phyloP scores from a whole-genome alignment of 2,329 filamentous ascomycete species.

The Penicillium sp. region DNA sequence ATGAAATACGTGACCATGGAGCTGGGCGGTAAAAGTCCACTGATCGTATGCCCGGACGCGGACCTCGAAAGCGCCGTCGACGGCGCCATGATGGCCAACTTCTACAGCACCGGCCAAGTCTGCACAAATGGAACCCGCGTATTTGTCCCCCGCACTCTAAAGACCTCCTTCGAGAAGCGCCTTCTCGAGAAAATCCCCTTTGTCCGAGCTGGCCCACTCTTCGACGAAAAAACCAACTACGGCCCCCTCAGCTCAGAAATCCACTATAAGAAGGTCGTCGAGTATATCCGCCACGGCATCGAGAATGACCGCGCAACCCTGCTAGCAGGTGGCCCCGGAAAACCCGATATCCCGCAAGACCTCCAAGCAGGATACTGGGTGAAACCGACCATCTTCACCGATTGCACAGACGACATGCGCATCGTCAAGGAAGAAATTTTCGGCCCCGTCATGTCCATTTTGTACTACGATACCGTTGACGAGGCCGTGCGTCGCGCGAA shows the following conservation, averaged over 20 bases:
- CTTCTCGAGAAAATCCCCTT: constrained; percentile 73
- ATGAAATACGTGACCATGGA: constrained; percentile 96
- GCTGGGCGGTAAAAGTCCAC: constrained; percentile 83
- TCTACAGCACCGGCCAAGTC: constrained; percentile 88
- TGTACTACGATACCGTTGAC: constrained; percentile 73
- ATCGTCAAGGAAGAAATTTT: constrained; percentile 87
- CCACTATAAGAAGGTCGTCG: constrained; percentile 78
- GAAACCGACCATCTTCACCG: constrained; percentile 80
- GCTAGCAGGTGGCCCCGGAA: constrained; percentile 72
- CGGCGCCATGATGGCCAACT: constrained; percentile 91
- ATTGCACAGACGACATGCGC: constrained; percentile 82
- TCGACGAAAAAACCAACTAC: constrained; percentile 77
- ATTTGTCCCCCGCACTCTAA: constrained; percentile 73
- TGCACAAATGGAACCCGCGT: constrained; percentile 93
- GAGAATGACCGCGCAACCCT: constrained; percentile 75
- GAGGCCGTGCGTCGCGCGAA: constrained; percentile 77
- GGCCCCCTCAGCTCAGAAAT: constrained; percentile 78
- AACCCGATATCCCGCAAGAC: constrained; percentile 60
- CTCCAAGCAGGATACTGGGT: constrained; percentile 78
- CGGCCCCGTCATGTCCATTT: constrained; percentile 82
- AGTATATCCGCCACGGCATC: constrained; percentile 77
- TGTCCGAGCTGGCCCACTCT: constrained; percentile 74
- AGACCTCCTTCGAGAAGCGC: constrained; percentile 70
- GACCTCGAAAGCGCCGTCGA: constrained; percentile 81
- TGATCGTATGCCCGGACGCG: constrained; percentile 80